Evolutionary conservation across 2,329 filamentous ascomycete genomes (phyloP).

Genomic region (Colletotrichum sp.): DNA sequence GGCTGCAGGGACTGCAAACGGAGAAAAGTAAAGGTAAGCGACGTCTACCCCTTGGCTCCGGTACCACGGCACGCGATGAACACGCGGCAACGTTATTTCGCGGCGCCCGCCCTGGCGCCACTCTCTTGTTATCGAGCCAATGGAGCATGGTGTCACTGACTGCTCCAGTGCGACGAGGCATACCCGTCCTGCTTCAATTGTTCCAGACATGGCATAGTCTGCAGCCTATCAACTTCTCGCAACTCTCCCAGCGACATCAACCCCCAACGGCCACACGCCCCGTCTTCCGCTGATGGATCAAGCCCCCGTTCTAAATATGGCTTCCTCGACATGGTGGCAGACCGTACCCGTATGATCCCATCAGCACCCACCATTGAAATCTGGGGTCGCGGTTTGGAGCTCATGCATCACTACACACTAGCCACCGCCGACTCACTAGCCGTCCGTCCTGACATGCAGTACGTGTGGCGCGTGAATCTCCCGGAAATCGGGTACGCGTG

Average conservation of each 20-base stretch:
- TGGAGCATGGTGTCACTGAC: not conserved
- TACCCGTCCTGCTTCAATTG: conserved; percentile 34
- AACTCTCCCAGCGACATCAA: not conserved
- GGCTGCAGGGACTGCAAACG: conserved; percentile 36
- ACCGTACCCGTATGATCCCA: not conserved
- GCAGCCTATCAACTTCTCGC: conserved; percentile 26
- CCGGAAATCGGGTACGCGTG: conserved; percentile 30
- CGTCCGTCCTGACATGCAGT: conserved; percentile 24
- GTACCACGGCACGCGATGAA: not conserved
- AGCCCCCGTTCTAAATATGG: not conserved
- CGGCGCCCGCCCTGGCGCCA: not conserved
- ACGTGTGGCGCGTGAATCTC: conserved; percentile 30
- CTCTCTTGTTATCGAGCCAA: not conserved
- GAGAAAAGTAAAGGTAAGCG: conserved; percentile 35
- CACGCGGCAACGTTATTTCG: not conserved
- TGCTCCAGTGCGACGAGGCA: conserved; percentile 27
- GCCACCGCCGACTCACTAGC: conserved; percentile 28
- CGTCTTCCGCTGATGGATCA: not conserved
- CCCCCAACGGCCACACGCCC: not conserved
- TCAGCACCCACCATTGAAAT: not conserved
- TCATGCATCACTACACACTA: conserved; percentile 35
- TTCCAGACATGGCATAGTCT: conserved; percentile 29
- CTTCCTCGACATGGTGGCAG: not conserved
- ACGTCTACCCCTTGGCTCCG: not conserved
- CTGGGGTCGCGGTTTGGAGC: conserved; percentile 25